These are phyloP conservation scores for Antonospora locustae DNA, from an alignment of 371 early-diverging fungal species.

Conservation along the genomic window DNA sequence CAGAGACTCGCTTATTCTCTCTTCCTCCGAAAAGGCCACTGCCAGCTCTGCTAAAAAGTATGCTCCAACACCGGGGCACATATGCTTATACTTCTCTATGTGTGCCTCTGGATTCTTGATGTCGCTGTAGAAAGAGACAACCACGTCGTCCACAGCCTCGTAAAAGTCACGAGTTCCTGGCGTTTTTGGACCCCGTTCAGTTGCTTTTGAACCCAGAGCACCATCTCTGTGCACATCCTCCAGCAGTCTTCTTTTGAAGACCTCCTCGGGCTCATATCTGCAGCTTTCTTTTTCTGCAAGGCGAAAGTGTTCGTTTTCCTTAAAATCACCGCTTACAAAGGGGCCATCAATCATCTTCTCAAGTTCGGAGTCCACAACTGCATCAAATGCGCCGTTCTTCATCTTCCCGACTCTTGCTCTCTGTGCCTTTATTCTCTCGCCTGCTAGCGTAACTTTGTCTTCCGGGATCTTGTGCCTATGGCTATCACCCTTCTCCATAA, in stretches of 20 bases:
- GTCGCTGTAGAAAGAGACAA: too few relatives aligned
- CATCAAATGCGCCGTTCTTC: background rate
- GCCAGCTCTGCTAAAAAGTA: slow-evolving; percentile 41
- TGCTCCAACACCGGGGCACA: slow-evolving; percentile 21
- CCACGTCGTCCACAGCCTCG: too few relatives aligned
- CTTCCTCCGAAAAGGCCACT: slow-evolving; percentile 9
- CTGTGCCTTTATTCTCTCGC: too few relatives aligned
- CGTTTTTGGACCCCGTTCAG: background rate
- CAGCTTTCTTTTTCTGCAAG: slow-evolving; percentile 4
- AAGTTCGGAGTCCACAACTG: slow-evolving; percentile 5
- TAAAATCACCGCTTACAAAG: too few relatives aligned
- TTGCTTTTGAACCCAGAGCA: background rate
- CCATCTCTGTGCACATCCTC: background rate
- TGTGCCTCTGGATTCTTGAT: background rate
- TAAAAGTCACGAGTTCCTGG: too few relatives aligned
- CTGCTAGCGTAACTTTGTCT: too few relatives aligned
- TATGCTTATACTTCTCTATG: slow-evolving; percentile 20
- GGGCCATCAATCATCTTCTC: background rate
- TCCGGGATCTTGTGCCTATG: too few relatives aligned
- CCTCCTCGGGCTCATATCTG: background rate
- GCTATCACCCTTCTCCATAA: slow-evolving; percentile 11
- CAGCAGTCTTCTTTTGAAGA: background rate
- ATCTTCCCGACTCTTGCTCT: too few relatives aligned
- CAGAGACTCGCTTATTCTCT: slow-evolving; percentile 8
- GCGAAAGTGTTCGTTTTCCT: too few relatives aligned